These are phyloP conservation scores for Orbilia brochopaga DNA, from an alignment of 2,329 filamentous ascomycete species.

Conservation along the genomic window DNA sequence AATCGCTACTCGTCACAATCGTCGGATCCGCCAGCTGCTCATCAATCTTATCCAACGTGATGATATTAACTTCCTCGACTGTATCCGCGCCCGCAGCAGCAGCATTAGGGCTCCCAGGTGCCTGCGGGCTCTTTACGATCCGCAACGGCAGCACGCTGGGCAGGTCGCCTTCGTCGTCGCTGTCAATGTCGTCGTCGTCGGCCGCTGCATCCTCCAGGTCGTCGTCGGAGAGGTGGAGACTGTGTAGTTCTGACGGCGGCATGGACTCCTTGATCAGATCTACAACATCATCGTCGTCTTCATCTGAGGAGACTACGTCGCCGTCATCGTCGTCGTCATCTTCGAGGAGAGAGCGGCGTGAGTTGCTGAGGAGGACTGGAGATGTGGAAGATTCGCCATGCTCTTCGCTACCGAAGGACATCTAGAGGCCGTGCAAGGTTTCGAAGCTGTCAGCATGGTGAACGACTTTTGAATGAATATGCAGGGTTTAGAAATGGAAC, in stretches of 20 bases:
- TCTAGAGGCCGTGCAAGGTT: constrained; percentile 10
- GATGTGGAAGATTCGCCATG: constrained; percentile 42
- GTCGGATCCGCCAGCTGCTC: constrained; percentile 45
- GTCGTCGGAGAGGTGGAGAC: constrained; percentile 46
- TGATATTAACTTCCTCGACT: constrained; percentile 46
- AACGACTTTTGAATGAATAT: constrained; percentile 3
- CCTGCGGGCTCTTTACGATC: constrained; percentile 33
- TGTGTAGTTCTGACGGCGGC: constrained; percentile 41
- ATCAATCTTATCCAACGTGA: constrained; percentile 49
- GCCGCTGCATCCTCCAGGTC: constrained; percentile 41
- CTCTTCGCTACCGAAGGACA: constrained; percentile 48
- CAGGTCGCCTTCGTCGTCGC: constrained; percentile 43
- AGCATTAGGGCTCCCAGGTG: constrained; percentile 12
- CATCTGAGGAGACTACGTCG: constrained; percentile 38
- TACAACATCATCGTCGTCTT: constrained; percentile 49
- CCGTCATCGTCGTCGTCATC: constrained; percentile 39
- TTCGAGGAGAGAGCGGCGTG: constrained; percentile 25
- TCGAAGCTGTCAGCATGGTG: constrained; percentile 6
- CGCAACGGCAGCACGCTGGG: constrained; percentile 42
- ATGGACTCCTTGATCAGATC: constrained; percentile 48
- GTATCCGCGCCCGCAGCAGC: constrained; percentile 18
- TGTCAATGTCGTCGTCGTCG: constrained; percentile 40
- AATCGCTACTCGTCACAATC: constrained; percentile 36
- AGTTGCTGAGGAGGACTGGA: constrained; percentile 33
- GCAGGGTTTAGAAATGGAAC: not conserved